Conservation (phyloP, 2,329 filamentous ascomycete species). For the Diaporthe citrichinensis region DNA sequence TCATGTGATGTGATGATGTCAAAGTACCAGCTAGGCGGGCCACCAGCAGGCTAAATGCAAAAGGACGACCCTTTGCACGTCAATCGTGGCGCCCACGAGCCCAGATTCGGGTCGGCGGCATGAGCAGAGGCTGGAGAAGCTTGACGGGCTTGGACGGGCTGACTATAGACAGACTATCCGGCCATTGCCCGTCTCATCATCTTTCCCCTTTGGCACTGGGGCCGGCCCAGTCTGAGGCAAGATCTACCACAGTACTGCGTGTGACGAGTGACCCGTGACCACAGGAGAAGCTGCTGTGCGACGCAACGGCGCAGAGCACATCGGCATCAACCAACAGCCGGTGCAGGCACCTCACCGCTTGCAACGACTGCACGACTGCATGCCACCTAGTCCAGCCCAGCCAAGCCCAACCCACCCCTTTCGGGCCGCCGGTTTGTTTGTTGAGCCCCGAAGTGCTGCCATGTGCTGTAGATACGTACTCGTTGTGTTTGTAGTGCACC, state of each 20-base stretch:
- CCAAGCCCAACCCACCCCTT: not conserved
- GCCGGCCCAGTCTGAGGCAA: conserved; percentile 11
- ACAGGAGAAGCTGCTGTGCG: conserved; percentile 19
- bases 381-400: conserved; percentile 1
- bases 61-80: conserved; percentile 26
- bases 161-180: not conserved
- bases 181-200: not conserved
- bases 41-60: conserved; percentile 27
- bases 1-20: conserved; percentile 31
- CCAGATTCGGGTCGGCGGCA: conserved; percentile 5
- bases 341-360: conserved; percentile 25
- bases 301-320: conserved; percentile 8
- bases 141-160: not conserved
- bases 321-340: conserved; percentile 19
- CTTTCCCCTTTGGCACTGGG: conserved; percentile 17
- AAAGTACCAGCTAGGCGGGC: conserved; percentile 25
- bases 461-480: not conserved
- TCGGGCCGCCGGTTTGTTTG: conserved; percentile 3
- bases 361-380: not conserved
- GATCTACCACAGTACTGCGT: conserved; percentile 16
- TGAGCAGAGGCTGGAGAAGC: not conserved
- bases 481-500: not conserved
- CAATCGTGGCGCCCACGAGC: not conserved
- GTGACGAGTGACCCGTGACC: conserved; percentile 26
- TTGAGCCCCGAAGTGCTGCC: not conserved